Evolutionary conservation across 2,329 filamentous ascomycete species (phyloP).

Genomic region (Diaporthe velutina): DNA sequence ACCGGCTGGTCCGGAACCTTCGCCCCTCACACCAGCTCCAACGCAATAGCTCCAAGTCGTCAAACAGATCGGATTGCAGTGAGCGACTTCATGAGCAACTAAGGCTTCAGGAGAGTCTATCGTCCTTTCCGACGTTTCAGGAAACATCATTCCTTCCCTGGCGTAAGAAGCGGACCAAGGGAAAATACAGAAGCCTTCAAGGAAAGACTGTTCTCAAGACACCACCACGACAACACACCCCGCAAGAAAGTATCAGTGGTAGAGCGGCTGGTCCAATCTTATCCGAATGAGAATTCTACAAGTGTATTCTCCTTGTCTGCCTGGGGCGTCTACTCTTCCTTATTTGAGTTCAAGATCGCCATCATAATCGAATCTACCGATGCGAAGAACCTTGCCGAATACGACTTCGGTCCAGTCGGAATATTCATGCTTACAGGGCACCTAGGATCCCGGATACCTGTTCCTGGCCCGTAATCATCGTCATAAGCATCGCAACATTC

Average conservation of each 20-base stretch:
- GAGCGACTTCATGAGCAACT: constrained; percentile 2
- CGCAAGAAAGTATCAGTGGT: background rate
- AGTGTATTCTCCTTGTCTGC: too few relatives aligned
- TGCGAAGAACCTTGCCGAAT: background rate
- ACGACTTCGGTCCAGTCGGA: constrained; percentile 8
- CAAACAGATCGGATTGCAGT: constrained; percentile 1
- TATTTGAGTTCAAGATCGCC: background rate
- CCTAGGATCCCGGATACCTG: background rate
- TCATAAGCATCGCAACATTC: background rate
- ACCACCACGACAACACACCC: background rate
- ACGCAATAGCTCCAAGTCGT: background rate
- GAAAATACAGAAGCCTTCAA: constrained; percentile 10
- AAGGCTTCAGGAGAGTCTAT: background rate
- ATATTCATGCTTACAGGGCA: background rate
- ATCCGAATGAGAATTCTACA: too few relatives aligned
- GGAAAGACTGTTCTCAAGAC: background rate
- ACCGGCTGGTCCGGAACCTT: background rate
- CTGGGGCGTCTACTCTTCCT: background rate
- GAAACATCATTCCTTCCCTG: background rate
- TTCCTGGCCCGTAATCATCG: background rate
- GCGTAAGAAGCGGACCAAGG: background rate
- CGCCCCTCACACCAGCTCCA: background rate
- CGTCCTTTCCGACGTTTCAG: background rate
- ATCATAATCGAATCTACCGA: background rate
- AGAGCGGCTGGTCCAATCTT: background rate